Conservation (phyloP, 495 filamentous ascomycete species). For the Hypoxylon subgilvum region DNA sequence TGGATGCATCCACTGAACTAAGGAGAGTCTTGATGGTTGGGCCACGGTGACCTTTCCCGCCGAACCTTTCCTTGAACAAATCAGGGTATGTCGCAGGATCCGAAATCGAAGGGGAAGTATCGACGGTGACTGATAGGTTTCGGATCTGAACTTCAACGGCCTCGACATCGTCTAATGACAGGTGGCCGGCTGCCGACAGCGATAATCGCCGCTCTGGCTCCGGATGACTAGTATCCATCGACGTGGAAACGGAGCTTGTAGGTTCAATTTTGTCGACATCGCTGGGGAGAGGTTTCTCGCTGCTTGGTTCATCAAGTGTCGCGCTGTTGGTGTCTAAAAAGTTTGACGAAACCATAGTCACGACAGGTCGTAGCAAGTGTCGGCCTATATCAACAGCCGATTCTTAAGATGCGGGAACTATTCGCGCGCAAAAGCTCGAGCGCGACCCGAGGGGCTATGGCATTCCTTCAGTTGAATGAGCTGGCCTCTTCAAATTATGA, state of each 20-base stretch:
- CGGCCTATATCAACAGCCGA: background rate
- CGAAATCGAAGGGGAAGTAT: conserved; percentile 52
- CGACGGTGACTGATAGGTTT: conserved; percentile 61
- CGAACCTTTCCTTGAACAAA: conserved; percentile 43
- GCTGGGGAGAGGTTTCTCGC: conserved; percentile 3
- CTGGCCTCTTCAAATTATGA: background rate
- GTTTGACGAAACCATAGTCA: conserved; percentile 19
- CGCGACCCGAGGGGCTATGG: conserved; percentile 6
- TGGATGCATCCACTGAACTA: conserved; percentile 34
- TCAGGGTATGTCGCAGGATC: conserved; percentile 40
- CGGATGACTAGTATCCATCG: conserved; percentile 27
- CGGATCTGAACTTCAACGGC: conserved; percentile 63
- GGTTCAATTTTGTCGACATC: conserved; percentile 29
- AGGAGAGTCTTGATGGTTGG: conserved; percentile 42
- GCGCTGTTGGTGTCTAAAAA: background rate
- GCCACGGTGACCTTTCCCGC: conserved; percentile 23
- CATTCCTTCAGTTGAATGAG: conserved; percentile 6
- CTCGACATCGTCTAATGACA: conserved; percentile 67
- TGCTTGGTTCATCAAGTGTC: background rate
- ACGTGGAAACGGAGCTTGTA: conserved; percentile 32
- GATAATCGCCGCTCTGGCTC: conserved; percentile 24
- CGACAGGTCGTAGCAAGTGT: background rate
- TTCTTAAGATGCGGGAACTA: background rate
- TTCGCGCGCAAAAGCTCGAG: conserved; percentile 1
- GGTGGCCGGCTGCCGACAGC: conserved; percentile 43